Conservation (phyloP, 768 basidiomycete genomes). For the Sarcodon sp. region DNA sequence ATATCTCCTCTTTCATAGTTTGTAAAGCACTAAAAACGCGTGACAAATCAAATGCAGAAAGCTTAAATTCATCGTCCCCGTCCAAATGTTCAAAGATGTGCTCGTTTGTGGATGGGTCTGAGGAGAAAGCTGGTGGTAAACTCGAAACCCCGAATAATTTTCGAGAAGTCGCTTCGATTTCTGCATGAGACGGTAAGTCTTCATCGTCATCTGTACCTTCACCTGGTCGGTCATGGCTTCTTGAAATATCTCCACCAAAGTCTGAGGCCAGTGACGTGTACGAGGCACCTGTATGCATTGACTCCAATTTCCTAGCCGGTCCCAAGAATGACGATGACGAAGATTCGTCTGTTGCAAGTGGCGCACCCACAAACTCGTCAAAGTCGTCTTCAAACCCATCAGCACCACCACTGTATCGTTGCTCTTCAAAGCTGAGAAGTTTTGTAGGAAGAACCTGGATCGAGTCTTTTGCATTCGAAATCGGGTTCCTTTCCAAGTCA, state of each 20-base stretch:
- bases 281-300: slow-evolving; percentile 16
- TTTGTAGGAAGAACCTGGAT: neutral
- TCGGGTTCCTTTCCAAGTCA: neutral
- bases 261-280: slow-evolving; percentile 51
- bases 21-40: slow-evolving; percentile 48
- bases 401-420: slow-evolving; percentile 1
- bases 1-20: slow-evolving; percentile 64
- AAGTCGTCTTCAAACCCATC: slow-evolving; percentile 71
- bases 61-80: slow-evolving; percentile 12
- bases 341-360: slow-evolving; percentile 3
- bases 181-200: neutral
- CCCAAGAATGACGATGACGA: neutral
- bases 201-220: slow-evolving; percentile 17
- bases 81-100: slow-evolving; percentile 1
- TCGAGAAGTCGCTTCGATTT: neutral
- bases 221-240: slow-evolving; percentile 8
- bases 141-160: neutral
- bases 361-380: slow-evolving; percentile 60
- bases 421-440: slow-evolving; percentile 1
- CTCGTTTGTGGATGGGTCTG: neutral
- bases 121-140: neutral
- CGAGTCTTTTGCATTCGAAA: neutral
- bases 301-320: slow-evolving; percentile 9
- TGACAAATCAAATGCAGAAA: slow-evolving; percentile 43
- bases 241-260: slow-evolving; percentile 29